Conservation (phyloP, 164 flowering plant genomes). For the Echeveria elegans region DNA sequence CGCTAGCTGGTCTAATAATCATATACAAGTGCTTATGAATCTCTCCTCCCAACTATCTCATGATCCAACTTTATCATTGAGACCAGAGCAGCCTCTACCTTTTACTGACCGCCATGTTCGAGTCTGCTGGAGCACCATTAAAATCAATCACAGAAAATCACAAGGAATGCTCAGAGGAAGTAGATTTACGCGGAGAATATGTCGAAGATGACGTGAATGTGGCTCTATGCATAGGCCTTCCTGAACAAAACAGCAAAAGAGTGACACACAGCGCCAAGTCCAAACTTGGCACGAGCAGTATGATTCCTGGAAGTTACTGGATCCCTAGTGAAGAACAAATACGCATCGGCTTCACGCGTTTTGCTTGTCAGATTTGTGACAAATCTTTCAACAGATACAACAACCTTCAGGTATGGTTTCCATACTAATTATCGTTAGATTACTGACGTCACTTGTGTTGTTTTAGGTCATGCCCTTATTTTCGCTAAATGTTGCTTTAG, state of each 20-base stretch:
- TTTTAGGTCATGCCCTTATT: neutral
- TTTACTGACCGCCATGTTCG: neutral
- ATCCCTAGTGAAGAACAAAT: slow-evolving; percentile 53
- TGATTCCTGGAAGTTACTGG: slow-evolving; percentile 26
- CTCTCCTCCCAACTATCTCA: neutral
- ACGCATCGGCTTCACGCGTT: slow-evolving; percentile 51
- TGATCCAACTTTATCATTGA: neutral
- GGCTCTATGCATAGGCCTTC: neutral
- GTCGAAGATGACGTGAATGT: neutral
- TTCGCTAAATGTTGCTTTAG: neutral
- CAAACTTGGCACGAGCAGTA: neutral
- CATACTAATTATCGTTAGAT: too few species aligned
- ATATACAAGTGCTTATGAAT: slow-evolving; percentile 1
- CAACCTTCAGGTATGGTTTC: slow-evolving; percentile 45
- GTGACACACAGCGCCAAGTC: neutral
- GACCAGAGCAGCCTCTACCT: neutral
- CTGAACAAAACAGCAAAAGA: neutral
- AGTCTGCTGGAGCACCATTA: neutral
- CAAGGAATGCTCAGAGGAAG: neutral
- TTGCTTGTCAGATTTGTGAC: slow-evolving; percentile 47
- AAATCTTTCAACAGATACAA: slow-evolving; percentile 60
- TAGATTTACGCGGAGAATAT: neutral
- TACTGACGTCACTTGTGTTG: too few species aligned
- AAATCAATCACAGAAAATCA: neutral
- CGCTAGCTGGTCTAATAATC: neutral